phyloP scores from a whole-genome alignment of 345 rosid genomes.

The Bruguiera parviflora region DNA sequence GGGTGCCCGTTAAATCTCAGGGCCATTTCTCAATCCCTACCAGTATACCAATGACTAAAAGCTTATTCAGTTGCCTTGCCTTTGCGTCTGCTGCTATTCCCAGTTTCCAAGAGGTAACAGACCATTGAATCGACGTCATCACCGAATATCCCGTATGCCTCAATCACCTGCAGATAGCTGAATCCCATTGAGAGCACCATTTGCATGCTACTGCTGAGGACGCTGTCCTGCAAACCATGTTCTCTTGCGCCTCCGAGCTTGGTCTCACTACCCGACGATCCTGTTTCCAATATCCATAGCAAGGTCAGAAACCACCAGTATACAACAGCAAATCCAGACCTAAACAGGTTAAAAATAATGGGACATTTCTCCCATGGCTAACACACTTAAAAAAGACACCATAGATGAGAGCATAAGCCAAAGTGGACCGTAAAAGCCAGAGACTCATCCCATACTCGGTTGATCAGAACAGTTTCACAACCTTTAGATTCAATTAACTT shows the following conservation, averaged over 20 bases:
- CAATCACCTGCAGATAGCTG: constrained; percentile 75
- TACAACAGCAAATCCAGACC: not conserved
- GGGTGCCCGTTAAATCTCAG: not conserved
- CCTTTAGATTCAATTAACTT: constrained; percentile 1
- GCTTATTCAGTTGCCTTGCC: constrained; percentile 80
- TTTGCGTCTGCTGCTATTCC: constrained; percentile 66
- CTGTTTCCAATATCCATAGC: constrained; percentile 32
- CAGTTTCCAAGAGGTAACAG: constrained; percentile 78
- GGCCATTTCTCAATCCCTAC: not conserved
- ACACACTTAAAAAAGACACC: not conserved
- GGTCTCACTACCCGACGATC: constrained; percentile 61
- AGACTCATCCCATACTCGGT: not conserved
- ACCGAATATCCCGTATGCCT: constrained; percentile 93
- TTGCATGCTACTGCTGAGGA: constrained; percentile 65
- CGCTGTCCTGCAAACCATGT: constrained; percentile 34
- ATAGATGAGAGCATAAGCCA: not conserved
- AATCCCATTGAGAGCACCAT: constrained; percentile 92
- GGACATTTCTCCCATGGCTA: too few relatives aligned
- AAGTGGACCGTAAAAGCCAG: not conserved
- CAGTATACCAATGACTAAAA: not conserved
- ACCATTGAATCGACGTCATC: constrained; percentile 96
- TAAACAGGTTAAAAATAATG: not conserved
- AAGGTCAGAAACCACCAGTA: not conserved
- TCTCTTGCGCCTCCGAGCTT: constrained; percentile 38
- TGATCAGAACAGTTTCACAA: not conserved